A percentile compares a stretch with the other conserved stretches of the same genome.
Evolutionary conservation across 2,329 filamentous ascomycete species (phyloP).

Genomic region (Hymenoscyphus fraxineus): DNA sequence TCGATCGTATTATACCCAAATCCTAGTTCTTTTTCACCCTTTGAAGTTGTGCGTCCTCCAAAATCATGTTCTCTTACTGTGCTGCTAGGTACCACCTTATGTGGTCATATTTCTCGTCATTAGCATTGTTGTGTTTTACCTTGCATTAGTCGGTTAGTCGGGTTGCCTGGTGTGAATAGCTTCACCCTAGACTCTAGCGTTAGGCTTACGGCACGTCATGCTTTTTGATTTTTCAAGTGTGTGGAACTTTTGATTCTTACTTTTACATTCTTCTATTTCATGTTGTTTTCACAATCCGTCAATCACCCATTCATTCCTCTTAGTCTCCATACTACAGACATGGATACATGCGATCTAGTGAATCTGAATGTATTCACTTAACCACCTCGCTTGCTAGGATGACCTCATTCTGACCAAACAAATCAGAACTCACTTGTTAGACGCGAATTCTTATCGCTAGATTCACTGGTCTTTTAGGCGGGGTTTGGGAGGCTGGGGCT

Average conservation of each 20-base stretch:
- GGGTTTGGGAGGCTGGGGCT: background rate
- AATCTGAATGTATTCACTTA: no score
- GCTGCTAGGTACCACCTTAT: background rate
- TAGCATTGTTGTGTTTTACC: background rate
- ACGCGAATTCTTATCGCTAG: background rate
- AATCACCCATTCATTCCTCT: background rate
- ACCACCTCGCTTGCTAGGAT: no score
- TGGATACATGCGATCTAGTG: no score
- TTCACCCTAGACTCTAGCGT: background rate
- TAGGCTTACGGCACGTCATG: background rate
- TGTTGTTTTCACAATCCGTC: background rate
- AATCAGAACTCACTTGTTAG: background rate
- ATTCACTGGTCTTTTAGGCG: background rate
- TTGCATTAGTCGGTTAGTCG: background rate
- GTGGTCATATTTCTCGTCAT: background rate
- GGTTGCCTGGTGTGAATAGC: background rate
- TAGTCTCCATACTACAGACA: background rate
- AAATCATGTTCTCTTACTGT: no score
- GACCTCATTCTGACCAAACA: background rate
- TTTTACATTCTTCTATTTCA: background rate
- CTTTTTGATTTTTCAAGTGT: background rate
- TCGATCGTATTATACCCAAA: conserved; percentile 14
- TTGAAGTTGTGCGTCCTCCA: background rate
- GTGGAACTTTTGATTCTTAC: background rate
- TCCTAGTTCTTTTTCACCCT: conserved; percentile 8